Conservation (phyloP, 495 filamentous ascomycete species). For the Bacidia rubella region DNA sequence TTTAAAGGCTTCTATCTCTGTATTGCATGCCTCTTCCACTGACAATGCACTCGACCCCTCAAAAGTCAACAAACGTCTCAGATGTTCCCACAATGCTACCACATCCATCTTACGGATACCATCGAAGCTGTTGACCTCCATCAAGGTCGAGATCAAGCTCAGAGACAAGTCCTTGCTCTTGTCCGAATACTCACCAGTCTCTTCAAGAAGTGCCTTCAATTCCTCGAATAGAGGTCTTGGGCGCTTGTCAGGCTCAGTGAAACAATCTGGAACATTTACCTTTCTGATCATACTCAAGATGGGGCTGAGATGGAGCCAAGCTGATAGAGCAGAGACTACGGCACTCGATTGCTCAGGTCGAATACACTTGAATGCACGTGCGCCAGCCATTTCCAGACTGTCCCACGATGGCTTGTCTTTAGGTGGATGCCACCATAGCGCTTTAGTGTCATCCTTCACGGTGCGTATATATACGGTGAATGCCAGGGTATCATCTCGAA, state of each 20-base stretch:
- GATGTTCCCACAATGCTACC: constrained; percentile 20
- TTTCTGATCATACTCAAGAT: constrained; percentile 42
- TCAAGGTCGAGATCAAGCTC: constrained; percentile 3
- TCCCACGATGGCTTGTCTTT: constrained; percentile 62
- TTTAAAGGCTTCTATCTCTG: constrained; percentile 6
- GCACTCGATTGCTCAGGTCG: constrained; percentile 36
- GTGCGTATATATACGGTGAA: constrained; percentile 53
- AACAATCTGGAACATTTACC: constrained; percentile 35
- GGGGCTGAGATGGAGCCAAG: constrained; percentile 46
- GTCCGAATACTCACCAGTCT: background rate
- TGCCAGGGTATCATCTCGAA: constrained; percentile 49
- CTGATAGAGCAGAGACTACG: constrained; percentile 38
- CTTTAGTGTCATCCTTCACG: constrained; percentile 46
- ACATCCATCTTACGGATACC: constrained; percentile 25
- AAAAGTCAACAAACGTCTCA: constrained; percentile 15
- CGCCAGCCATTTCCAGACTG: constrained; percentile 48
- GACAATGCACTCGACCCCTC: constrained; percentile 7
- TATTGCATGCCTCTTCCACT: constrained; percentile 6
- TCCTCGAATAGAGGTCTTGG: constrained; percentile 25
- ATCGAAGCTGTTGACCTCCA: constrained; percentile 20
- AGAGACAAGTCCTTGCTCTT: constrained; percentile 5
- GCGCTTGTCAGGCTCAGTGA: constrained; percentile 22
- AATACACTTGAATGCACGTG: constrained; percentile 35
- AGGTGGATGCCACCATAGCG: constrained; percentile 49
- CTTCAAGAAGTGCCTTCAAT: constrained; percentile 23